These are phyloP conservation scores for Trichosporon ovoides DNA, from an alignment of 1,284 basidiomycete genomes.

Conservation along the genomic window DNA sequence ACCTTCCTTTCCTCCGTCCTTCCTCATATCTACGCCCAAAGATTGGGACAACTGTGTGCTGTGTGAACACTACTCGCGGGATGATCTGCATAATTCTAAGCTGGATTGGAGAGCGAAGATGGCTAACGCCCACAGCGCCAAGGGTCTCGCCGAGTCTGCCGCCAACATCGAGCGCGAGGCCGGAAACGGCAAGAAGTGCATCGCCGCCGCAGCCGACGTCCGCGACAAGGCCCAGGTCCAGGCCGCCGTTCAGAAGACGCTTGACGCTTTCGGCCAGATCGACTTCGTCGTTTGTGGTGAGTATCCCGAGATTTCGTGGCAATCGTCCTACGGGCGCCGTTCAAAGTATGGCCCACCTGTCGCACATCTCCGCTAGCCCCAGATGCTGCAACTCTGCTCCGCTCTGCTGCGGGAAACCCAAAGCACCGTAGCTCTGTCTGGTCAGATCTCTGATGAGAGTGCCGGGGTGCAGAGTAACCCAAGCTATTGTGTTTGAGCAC, in stretches of 20 bases:
- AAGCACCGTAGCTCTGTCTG: too few relatives aligned
- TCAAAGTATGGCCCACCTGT: background rate
- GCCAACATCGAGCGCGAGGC: constrained; percentile 58
- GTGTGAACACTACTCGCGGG: too few relatives aligned
- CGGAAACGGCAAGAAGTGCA: constrained; percentile 64
- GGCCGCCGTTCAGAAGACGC: constrained; percentile 68
- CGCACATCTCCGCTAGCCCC: background rate
- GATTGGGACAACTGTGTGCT: too few relatives aligned
- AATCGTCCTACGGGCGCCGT: background rate
- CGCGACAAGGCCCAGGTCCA: constrained; percentile 67
- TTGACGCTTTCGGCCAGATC: constrained; percentile 75
- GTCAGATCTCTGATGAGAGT: too few relatives aligned
- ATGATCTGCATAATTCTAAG: background rate
- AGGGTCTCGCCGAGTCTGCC: constrained; percentile 68
- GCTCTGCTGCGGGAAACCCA: background rate
- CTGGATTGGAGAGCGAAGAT: background rate
- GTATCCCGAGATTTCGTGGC: constrained; percentile 1
- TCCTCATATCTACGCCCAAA: too few relatives aligned
- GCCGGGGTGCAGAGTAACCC: too few relatives aligned
- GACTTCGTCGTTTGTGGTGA: constrained; percentile 91
- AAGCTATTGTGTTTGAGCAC: too few relatives aligned
- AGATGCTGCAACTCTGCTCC: background rate
- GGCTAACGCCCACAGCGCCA: constrained; percentile 55
- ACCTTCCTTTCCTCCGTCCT: too few relatives aligned
- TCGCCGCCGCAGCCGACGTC: constrained; percentile 77